Evolutionary conservation across 1,284 basidiomycete genomes (phyloP), one percentile per base, ranked within the genome.

Genomic region (Cutaneotrichosporon arboriforme): DNA sequence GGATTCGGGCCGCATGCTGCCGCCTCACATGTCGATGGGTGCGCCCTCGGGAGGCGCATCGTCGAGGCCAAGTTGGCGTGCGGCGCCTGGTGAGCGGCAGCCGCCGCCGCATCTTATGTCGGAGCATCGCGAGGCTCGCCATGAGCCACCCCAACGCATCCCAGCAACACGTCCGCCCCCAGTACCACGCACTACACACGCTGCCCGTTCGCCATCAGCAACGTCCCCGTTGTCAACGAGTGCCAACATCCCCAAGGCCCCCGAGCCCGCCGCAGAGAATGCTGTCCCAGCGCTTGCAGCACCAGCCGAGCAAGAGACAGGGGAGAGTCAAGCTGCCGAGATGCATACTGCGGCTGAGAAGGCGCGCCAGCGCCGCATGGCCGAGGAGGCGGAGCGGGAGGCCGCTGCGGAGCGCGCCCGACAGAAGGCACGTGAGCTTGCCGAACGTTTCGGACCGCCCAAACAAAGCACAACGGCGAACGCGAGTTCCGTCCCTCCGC

Each of bases 271-370:
- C 9, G 18, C 39, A 4, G 39, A 40, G 17, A 20, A 14, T 18
- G 42, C 43, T 21, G 56, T 35, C 8, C 26, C 50, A 34, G 17
- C 33, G 49, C 54, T 34, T 10, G 34, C 40, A 7, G 40, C 21
- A 17, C 33, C 40, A 18, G 15, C 22, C 4, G 20, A n/a, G 13
- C 26, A 33, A 22, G 43, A 18, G 47, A 56, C 50, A 31, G 64
- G 53, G 50, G 84, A 84, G 58, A 79, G 80, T 9, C 83, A 87
- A 61, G 88, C 88, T 62, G 84, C 84, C 39, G 81, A 89, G 45
- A 94, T 97, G 91, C 89, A 91, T 59, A 82, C 77, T 51, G 90
- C 90, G 4, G 92, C 91, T 3, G 90, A 90, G 63, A 82, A 90
- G 47, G 92, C 92, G 1, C 85, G 84, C 47, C 61, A 74, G 51